Base-by-base conservation (phyloP, 2,329 filamentous ascomycete genomes). In the Aspergillus awamori region DNA sequence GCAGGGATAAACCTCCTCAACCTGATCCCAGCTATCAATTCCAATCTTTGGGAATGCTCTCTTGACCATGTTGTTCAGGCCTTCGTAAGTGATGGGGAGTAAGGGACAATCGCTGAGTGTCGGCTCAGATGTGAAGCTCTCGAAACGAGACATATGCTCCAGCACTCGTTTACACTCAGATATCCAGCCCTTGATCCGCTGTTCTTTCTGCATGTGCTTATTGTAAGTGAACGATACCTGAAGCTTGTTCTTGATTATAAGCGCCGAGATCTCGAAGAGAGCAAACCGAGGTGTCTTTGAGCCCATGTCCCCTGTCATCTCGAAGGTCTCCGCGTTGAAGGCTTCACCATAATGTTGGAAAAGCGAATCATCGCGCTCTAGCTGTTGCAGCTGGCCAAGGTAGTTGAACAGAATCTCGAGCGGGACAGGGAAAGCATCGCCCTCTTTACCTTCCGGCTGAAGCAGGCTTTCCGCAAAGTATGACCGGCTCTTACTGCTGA, bases 221-320 rank as follows among this genome's bases (percentile, higher is more conserved):
- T 83, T 83, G 70, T 80, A 83, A 0, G 79, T 80, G 64, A 84
- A 84, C 0, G 80, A 79, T 20, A 84, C 76, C 36, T 80, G 79
- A 20, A 84, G 72, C 15, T 72, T 72, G 0, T 79, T 81, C 48
- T 80, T 76, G 20, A 80, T 75, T 7, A 84, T 74, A 24, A 82
- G 79, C 0, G 82, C 82, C 1, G 81, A 80, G 5, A 84, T 77
- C 59, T 85, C 83, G 55, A 85, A 81, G 0, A 84, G 76, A 1
- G 78, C 79, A 62, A 82, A 81, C 1, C 81, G 76, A 24, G 76
- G 74, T 3, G 80, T 80, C 8, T 75, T 65, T 15, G 74, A 69
- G 4, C 79, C 80, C 65, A 81, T 79, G 61, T 82, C 80, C 6
- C 79, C 76, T 11, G 76, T 77, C 4, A 76, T 53, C n/a, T 67